Evolutionary conservation across 2,329 filamentous ascomycete species (phyloP).

Genomic region (Geoglossum cookeanum): DNA sequence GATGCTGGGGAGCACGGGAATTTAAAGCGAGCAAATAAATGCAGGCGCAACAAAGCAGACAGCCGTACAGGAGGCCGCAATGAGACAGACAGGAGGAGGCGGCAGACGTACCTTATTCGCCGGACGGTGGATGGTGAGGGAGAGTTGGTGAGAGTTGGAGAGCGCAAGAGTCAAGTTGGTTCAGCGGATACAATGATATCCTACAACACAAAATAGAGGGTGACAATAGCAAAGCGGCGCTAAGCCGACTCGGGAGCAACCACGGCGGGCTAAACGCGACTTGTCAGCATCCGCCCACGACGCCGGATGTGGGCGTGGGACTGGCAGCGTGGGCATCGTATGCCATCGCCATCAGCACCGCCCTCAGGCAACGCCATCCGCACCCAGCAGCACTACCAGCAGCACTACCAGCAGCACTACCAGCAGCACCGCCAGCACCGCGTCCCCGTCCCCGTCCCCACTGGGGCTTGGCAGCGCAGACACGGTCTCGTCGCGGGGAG

Average conservation of each 20-base stretch:
- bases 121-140: not conserved
- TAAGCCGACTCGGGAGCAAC: not conserved
- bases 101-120: not conserved
- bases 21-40: constrained; percentile 2
- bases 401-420: too few relatives aligned
- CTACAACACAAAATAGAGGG: not conserved
- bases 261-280: too few relatives aligned
- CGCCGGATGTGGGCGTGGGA: too few relatives aligned
- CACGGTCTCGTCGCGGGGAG: too few relatives aligned
- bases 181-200: not conserved
- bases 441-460: too few relatives aligned
- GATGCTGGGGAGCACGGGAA: not conserved
- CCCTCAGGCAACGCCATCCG: too few relatives aligned
- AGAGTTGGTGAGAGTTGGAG: not conserved
- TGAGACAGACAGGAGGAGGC: not conserved
- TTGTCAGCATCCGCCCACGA: too few relatives aligned
- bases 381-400: too few relatives aligned
- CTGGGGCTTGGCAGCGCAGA: too few relatives aligned
- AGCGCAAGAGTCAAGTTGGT: not conserved
- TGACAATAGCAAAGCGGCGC: not conserved
- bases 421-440: too few relatives aligned
- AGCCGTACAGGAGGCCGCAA: not conserved
- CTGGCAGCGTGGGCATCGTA: too few relatives aligned
- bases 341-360: too few relatives aligned
- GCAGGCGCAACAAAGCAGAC: not conserved